Conservation (phyloP, 148 eudicot genomes). For the Spergularia bocconei region DNA sequence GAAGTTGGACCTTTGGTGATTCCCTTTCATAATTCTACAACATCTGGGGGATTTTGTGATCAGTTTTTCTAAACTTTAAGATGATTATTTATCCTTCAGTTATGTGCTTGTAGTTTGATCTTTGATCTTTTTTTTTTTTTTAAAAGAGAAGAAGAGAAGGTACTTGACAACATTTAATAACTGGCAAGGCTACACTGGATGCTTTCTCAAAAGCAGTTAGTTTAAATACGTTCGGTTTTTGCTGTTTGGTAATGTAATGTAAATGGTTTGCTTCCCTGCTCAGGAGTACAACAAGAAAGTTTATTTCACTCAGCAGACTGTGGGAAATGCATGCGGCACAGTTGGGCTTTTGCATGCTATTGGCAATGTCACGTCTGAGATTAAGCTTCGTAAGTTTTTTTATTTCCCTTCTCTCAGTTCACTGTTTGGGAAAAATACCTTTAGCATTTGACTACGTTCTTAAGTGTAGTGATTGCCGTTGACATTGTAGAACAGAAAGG, state of each 20-base stretch:
- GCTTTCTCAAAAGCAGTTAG: not conserved
- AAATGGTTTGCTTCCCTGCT: constrained; percentile 11
- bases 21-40: no score
- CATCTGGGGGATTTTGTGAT: no score
- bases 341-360: constrained; percentile 94
- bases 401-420: not conserved
- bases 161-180: not conserved
- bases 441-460: not conserved
- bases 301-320: constrained; percentile 94
- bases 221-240: not conserved
- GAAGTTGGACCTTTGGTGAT: no score
- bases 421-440: not conserved
- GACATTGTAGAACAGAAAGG: no score
- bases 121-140: no score
- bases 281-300: constrained; percentile 60
- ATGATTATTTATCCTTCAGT: no score
- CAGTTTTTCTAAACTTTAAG: no score
- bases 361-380: constrained; percentile 81
- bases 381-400: constrained; percentile 65
- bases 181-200: not conserved
- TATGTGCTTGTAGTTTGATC: no score
- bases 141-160: no score
- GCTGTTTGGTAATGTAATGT: not conserved
- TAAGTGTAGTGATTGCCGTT: no score
- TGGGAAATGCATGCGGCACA: constrained; percentile 99